Evolutionary conservation across 2,329 filamentous ascomycete genomes (phyloP), one percentile per base, ranked within the genome.

Genomic region (Trichoderma sp.): DNA sequence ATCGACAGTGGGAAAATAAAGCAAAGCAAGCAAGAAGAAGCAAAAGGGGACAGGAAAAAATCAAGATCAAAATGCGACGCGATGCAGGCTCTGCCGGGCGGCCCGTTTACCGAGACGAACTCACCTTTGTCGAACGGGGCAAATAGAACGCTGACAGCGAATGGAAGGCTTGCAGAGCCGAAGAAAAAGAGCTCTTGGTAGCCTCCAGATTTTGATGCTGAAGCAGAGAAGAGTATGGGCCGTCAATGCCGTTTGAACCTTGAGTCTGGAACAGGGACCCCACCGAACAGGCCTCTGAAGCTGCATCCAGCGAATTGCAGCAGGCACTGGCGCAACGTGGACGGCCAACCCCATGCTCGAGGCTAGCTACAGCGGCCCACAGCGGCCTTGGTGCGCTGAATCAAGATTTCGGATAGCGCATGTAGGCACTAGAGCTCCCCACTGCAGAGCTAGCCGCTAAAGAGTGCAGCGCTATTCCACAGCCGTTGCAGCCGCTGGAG

Each of bases 261-360:
- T 43, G 66, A 34, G 56, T 52, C 39, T 68, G 49, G 24, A 63
- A 61, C 55, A 49, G 21, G 18, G 26, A 28, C 55, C 30, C 63
- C 54, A 65, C 56, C 11, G 51, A 21, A 21, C 52, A 10, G 39
- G 65, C 59, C 58, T 55, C 66, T 69, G 26, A 54, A 37, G 43
- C 32, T 55, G 51, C 64, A 71, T 75, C 24, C 74, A 74, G 72
- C 74, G 72, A 76, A 76, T 76, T 72, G 73, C 39, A 65, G 67
- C 52, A 64, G n/a, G 61, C 39, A 32, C 37, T 59, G 64, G 32
- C 21, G 68, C 66, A 76, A 75, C 74, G 74, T 76, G 74, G 69
- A 60, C 70, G 39, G 67, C 63, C 32, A 14, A 10, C 54, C 58
- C 54, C 26, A 64, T 43, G n/a, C 56, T 63, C 3, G 11, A 59